phyloP scores from a whole-genome alignment of 345 rosid species.

The Erucastrum elatum region DNA sequence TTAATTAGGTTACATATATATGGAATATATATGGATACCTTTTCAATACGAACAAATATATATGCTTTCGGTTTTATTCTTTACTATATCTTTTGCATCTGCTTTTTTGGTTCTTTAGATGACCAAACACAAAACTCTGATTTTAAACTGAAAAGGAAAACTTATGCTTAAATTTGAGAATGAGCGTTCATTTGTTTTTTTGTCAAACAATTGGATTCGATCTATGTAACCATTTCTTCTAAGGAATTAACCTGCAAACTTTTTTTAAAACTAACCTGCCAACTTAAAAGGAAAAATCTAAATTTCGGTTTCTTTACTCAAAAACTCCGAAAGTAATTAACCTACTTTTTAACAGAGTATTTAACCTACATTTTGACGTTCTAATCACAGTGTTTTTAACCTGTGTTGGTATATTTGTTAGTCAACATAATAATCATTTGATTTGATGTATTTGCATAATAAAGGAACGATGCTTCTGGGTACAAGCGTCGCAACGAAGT shows the following conservation, averaged over 20 bases:
- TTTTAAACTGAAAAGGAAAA: too few species aligned
- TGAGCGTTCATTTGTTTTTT: too few species aligned
- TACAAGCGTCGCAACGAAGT: conserved; percentile 14
- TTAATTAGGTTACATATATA: too few species aligned
- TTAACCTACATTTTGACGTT: conserved; percentile 1
- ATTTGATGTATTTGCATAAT: conserved; percentile 20
- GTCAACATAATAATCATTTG: conserved; percentile 1
- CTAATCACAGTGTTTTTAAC: neutral
- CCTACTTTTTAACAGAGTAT: too few species aligned
- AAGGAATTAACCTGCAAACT: neutral
- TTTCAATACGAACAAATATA: neutral
- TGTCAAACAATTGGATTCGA: too few species aligned
- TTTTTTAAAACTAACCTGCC: neutral
- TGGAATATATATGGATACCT: neutral
- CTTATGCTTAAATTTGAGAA: too few species aligned
- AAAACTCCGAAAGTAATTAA: neutral
- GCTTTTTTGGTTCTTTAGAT: conserved; percentile 5
- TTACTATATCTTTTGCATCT: neutral
- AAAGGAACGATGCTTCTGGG: conserved; percentile 11
- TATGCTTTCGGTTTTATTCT: neutral
- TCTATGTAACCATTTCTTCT: neutral
- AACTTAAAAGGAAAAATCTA: neutral
- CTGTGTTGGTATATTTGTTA: neutral
- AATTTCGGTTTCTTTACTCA: neutral
- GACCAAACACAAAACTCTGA: neutral